Conservation (phyloP, 164 flowering plant species). For the Macadamia integrifolia region DNA sequence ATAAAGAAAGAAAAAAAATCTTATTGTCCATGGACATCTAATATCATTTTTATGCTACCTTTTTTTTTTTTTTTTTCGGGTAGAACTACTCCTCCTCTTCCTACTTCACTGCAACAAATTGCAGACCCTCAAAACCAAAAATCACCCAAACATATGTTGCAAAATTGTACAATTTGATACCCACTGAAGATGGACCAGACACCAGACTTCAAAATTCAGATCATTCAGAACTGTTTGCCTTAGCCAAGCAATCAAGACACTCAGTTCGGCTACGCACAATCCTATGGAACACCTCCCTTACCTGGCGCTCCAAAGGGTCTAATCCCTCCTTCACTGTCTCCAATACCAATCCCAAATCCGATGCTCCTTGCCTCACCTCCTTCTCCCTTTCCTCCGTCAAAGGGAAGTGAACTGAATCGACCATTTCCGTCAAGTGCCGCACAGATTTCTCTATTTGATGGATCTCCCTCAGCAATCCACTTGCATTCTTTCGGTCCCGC, state of each 20-base stretch:
- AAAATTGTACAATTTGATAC: slow-evolving; percentile 11
- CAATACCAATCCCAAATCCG: slow-evolving; percentile 43
- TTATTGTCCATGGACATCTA: slow-evolving; percentile 11
- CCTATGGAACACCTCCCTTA: slow-evolving; percentile 83
- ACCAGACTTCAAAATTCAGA: background rate
- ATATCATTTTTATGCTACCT: slow-evolving; percentile 5
- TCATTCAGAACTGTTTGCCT: slow-evolving; percentile 31
- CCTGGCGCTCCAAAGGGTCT: slow-evolving; percentile 76
- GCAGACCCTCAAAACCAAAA: slow-evolving; percentile 8
- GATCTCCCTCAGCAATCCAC: slow-evolving; percentile 80
- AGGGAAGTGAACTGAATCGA: slow-evolving; percentile 60
- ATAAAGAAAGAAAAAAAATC: slow-evolving; percentile 33
- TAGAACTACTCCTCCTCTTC: background rate
- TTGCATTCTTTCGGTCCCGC: slow-evolving; percentile 57
- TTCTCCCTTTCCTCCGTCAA: slow-evolving; percentile 51
- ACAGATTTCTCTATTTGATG: slow-evolving; percentile 62
- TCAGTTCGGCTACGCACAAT: slow-evolving; percentile 74
- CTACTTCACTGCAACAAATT: slow-evolving; percentile 9
- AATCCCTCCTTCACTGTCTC: slow-evolving; percentile 51
- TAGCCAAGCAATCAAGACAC: slow-evolving; percentile 60
- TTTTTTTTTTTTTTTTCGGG: background rate
- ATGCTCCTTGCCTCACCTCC: slow-evolving; percentile 55
- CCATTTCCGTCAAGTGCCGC: slow-evolving; percentile 50
- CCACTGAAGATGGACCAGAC: slow-evolving; percentile 2
- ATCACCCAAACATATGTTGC: slow-evolving; percentile 3